Conservation (phyloP, 2,329 filamentous ascomycete genomes). For the Ceratocystis albifundus region DNA sequence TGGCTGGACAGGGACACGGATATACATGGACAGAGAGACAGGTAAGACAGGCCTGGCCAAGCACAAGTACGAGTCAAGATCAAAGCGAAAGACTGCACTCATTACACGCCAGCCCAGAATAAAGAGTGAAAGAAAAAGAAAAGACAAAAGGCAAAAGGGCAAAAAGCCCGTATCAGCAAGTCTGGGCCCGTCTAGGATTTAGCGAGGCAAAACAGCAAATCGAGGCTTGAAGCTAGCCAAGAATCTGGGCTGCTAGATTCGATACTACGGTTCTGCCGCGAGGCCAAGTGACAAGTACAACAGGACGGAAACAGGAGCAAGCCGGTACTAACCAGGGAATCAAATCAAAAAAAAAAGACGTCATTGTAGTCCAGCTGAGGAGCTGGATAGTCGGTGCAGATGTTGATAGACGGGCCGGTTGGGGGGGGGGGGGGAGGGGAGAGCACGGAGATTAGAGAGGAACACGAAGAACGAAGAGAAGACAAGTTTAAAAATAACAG, state of each 20-base stretch:
- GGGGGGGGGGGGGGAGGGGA: too few relatives aligned
- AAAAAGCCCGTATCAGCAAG: background rate
- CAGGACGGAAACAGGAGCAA: too few relatives aligned
- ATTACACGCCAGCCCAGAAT: background rate
- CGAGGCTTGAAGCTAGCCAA: background rate
- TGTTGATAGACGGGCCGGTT: too few relatives aligned
- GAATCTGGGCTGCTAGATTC: too few relatives aligned
- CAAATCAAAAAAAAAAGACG: too few relatives aligned
- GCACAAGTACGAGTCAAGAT: background rate
- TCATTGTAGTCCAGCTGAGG: too few relatives aligned
- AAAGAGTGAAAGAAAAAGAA: background rate
- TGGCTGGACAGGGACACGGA: background rate
- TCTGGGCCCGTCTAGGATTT: slow-evolving; percentile 5
- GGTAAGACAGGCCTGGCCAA: background rate
- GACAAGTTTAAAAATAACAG: background rate
- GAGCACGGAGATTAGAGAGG: background rate
- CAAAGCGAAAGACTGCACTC: background rate
- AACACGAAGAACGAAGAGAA: background rate
- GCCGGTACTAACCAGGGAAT: too few relatives aligned
- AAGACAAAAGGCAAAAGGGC: background rate
- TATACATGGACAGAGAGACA: too few relatives aligned
- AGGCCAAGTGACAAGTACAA: too few relatives aligned
- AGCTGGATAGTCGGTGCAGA: too few relatives aligned
- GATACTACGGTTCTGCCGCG: too few relatives aligned
- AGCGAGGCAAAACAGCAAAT: slow-evolving; percentile 8